A percentile compares a stretch with the other conserved stretches of the same genome.
Conservation (phyloP, 352 stramenopile genomes). For the Globisporangium sylvaticum region DNA sequence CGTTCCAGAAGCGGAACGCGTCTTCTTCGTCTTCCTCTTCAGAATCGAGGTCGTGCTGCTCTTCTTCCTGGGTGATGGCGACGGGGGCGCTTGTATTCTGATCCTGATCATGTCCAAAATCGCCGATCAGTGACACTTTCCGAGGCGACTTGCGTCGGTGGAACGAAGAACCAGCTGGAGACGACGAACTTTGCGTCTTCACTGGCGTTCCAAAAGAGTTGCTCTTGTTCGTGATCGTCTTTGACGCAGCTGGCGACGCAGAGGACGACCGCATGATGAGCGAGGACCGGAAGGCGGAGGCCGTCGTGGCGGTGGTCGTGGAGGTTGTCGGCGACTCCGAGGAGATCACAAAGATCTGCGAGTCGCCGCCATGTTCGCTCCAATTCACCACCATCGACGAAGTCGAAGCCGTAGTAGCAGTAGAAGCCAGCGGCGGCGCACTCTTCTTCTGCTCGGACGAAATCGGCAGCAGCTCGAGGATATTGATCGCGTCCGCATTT, state of each 20-base stretch:
- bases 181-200: background rate
- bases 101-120: background rate
- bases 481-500: background rate
- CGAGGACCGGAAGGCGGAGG: background rate
- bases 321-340: background rate
- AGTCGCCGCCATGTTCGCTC: background rate
- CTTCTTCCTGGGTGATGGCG: no score
- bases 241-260: background rate
- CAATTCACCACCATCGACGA: background rate
- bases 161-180: background rate
- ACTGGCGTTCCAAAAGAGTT: background rate
- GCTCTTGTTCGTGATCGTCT: background rate
- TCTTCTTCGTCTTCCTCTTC: background rate
- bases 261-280: background rate
- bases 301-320: background rate
- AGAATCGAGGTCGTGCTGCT: background rate
- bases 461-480: background rate
- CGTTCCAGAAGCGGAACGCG: constrained; percentile 13
- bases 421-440: background rate
- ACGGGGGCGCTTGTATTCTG: no score
- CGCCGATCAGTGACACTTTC: background rate
- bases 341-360: constrained; percentile 6
- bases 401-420: background rate
- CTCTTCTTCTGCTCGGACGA: background rate
- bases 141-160: constrained; percentile 13